phyloP scores from a whole-genome alignment of 2,329 filamentous ascomycete species.

The Ophiosphaerella herpotricha region DNA sequence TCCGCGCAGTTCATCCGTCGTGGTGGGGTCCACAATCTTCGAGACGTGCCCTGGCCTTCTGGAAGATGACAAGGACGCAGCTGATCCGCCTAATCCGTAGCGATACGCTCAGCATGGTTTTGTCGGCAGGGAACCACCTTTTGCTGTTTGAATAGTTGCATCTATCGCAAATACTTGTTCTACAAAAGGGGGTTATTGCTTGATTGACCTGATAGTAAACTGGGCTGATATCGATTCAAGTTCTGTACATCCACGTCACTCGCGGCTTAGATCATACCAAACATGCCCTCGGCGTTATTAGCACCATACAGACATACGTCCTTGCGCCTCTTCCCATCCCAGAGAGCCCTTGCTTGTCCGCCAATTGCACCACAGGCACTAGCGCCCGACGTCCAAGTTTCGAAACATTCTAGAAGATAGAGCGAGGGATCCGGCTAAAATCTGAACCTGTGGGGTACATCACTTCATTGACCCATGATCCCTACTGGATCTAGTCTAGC shows the following conservation, averaged over 20 bases:
- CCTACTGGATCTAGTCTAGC: slow-evolving; percentile 1
- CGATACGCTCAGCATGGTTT: too few relatives aligned
- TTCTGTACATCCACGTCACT: too few relatives aligned
- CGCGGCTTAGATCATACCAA: too few relatives aligned
- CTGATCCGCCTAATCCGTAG: background rate
- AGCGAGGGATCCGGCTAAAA: slow-evolving; percentile 7
- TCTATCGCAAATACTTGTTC: too few relatives aligned
- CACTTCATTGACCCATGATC: slow-evolving; percentile 1
- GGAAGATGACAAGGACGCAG: slow-evolving; percentile 2
- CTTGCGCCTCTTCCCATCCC: too few relatives aligned
- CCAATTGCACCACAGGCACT: background rate
- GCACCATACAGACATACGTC: too few relatives aligned
- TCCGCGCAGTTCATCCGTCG: slow-evolving; percentile 5
- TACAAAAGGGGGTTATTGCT: too few relatives aligned
- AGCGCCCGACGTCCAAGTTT: background rate
- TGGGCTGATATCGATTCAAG: too few relatives aligned
- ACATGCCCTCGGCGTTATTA: too few relatives aligned
- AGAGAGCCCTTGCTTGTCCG: background rate
- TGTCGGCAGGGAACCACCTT: too few relatives aligned
- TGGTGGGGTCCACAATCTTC: slow-evolving; percentile 7
- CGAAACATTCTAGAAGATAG: slow-evolving; percentile 13
- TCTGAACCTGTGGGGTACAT: slow-evolving; percentile 11
- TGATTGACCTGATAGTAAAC: too few relatives aligned
- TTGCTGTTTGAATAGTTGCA: too few relatives aligned
- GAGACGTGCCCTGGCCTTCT: background rate